A percentile compares a stretch with the other conserved stretches of the same genome.
These are phyloP conservation scores for Colletotrichum sp. DNA, from an alignment of 2,329 filamentous ascomycete species.

Conservation along the genomic window DNA sequence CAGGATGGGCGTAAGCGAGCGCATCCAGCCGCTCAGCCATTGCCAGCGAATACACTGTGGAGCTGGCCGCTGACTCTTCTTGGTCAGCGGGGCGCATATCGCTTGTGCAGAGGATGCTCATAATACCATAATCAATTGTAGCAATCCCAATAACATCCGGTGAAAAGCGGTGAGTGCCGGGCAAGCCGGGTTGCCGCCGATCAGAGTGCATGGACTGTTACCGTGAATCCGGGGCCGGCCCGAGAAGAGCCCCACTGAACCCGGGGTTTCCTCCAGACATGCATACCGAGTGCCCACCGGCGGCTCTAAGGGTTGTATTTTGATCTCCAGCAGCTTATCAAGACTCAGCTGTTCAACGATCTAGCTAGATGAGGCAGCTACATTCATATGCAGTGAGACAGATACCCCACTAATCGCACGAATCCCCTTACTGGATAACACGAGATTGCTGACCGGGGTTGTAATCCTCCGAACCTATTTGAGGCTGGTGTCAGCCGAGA, in stretches of 20 bases:
- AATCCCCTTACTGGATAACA: not conserved
- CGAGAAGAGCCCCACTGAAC: not conserved
- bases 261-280: not conserved
- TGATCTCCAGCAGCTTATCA: not conserved
- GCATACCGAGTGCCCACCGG: not conserved
- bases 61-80: not conserved
- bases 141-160: not conserved
- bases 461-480: not conserved
- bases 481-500: not conserved
- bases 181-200: not conserved
- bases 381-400: not conserved
- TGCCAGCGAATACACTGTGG: not conserved
- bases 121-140: rapidly evolving
- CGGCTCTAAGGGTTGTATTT: not conserved
- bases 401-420: not conserved
- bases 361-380: not conserved
- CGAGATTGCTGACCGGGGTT: not conserved
- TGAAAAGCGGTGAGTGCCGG: not conserved
- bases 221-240: not conserved
- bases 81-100: not conserved
- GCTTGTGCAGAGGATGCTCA: not conserved
- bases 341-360: rapidly evolving
- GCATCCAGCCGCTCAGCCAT: not conserved
- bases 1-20: not conserved
- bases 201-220: not conserved